These are phyloP conservation scores for Pisolithus orientalis DNA, from an alignment of 768 basidiomycete species.

Conservation along the genomic window DNA sequence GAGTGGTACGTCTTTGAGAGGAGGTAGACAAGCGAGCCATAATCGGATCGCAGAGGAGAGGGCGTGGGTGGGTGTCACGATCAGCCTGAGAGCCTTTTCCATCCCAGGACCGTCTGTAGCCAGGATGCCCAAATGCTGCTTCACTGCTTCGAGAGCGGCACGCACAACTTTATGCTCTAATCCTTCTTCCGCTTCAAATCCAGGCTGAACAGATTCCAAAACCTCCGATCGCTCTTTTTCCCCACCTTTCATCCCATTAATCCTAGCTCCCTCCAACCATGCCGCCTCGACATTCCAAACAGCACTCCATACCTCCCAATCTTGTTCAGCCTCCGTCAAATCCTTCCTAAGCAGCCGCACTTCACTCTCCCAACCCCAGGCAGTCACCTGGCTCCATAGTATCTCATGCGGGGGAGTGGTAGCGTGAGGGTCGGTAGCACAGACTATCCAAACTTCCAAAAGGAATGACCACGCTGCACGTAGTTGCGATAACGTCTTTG, in stretches of 20 bases:
- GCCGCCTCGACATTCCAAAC: slow-evolving; percentile 41
- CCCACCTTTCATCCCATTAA: slow-evolving; percentile 67
- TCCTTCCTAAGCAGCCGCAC: slow-evolving; percentile 34
- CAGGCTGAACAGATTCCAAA: slow-evolving; percentile 29
- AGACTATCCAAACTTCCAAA: slow-evolving; percentile 68
- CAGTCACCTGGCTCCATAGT: slow-evolving; percentile 78
- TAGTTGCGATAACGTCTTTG: slow-evolving; percentile 18
- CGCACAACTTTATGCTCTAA: slow-evolving; percentile 32
- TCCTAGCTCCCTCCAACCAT: slow-evolving; percentile 71
- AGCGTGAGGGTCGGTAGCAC: slow-evolving; percentile 83
- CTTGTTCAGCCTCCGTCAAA: slow-evolving; percentile 25
- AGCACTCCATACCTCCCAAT: slow-evolving; percentile 27
- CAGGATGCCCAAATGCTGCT: slow-evolving; percentile 17
- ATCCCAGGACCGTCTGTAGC: not conserved
- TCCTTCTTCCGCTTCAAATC: slow-evolving; percentile 31
- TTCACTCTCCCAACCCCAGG: slow-evolving; percentile 69
- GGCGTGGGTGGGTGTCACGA: slow-evolving; percentile 30
- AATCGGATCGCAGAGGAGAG: slow-evolving; percentile 50
- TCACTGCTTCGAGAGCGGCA: slow-evolving; percentile 29
- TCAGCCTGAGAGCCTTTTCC: slow-evolving; percentile 7
- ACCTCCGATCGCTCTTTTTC: slow-evolving; percentile 48
- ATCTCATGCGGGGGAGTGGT: slow-evolving; percentile 86
- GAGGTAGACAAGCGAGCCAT: slow-evolving; percentile 58
- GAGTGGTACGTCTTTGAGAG: slow-evolving; percentile 31
- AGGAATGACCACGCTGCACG: slow-evolving; percentile 51